Evolutionary conservation across 1,284 basidiomycete species (phyloP).

Genomic region (Boletus mariae): DNA sequence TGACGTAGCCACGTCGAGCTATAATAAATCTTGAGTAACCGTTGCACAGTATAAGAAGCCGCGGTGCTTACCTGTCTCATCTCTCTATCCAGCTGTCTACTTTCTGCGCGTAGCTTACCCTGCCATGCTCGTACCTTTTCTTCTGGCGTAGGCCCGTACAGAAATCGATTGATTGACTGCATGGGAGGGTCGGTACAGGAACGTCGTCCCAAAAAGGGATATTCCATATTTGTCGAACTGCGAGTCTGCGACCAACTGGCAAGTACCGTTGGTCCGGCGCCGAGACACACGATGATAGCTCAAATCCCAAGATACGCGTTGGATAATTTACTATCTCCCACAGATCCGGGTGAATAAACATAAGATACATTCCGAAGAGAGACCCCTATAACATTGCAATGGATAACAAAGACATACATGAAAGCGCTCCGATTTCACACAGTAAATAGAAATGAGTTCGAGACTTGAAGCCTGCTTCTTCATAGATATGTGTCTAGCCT

Average conservation of each 20-base stretch:
- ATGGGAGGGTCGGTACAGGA: conserved; percentile 39
- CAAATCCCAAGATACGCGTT: background rate
- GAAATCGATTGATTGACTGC: conserved; percentile 86
- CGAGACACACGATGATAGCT: background rate
- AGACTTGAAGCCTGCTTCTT: conserved; percentile 10
- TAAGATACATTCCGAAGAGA: background rate
- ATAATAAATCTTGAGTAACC: conserved; percentile 20
- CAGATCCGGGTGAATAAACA: background rate
- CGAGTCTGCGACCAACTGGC: too few relatives aligned
- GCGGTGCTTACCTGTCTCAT: conserved; percentile 78
- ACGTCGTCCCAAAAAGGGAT: conserved; percentile 17
- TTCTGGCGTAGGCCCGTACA: conserved; percentile 94
- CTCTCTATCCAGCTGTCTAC: conserved; percentile 83
- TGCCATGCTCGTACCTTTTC: conserved; percentile 91
- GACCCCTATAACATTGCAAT: background rate
- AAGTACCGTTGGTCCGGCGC: too few relatives aligned
- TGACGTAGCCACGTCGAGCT: conserved; percentile 82
- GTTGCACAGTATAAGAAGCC: conserved; percentile 10
- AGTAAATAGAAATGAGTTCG: conserved; percentile 6
- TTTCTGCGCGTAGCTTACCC: conserved; percentile 73
- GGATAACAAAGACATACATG: conserved; percentile 12
- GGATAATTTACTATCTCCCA: background rate
- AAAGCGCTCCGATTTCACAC: conserved; percentile 1
- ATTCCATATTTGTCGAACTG: conserved; percentile 6
- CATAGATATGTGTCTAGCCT: conserved; percentile 4